phyloP scores from a whole-genome alignment of 495 filamentous ascomycete species.

The Penicillium cinerascens region DNA sequence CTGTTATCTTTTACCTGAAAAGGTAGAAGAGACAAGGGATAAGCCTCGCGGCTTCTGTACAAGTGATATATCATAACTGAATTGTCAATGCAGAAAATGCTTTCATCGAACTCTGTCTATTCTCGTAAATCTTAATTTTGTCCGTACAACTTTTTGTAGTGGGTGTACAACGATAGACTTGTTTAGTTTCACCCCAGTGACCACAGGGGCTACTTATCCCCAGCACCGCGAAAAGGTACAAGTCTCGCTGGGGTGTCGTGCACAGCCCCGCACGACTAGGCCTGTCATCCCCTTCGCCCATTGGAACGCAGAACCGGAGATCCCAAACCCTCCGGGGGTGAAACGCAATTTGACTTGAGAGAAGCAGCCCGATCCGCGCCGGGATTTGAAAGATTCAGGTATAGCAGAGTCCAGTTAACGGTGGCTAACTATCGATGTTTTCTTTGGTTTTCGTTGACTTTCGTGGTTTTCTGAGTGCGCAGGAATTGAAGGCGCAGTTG shows the following conservation, averaged over 20 bases:
- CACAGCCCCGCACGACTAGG: conserved; percentile 1
- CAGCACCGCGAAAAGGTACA: conserved; percentile 4
- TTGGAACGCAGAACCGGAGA: no score
- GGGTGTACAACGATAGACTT: no score
- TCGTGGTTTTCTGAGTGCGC: not conserved
- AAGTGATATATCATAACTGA: conserved; percentile 14
- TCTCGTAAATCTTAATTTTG: not conserved
- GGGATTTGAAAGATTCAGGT: no score
- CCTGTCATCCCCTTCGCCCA: not conserved
- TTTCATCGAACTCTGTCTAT: conserved; percentile 3
- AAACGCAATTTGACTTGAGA: no score
- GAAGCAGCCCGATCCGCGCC: no score
- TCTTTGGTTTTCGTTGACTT: not conserved
- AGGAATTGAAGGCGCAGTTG: not conserved
- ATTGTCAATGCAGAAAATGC: conserved; percentile 22
- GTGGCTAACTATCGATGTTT: not conserved
- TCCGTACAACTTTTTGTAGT: no score
- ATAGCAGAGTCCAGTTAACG: no score
- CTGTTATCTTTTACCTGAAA: no score
- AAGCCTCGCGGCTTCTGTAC: conserved; percentile 25
- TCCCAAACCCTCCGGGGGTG: no score
- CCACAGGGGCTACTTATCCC: conserved; percentile 1
- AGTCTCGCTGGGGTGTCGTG: not conserved
- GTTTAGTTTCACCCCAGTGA: conserved; percentile 2
- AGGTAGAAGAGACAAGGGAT: no score